Evolutionary conservation across 768 basidiomycete genomes (phyloP).

Genomic region (Leccinum variicolor): DNA sequence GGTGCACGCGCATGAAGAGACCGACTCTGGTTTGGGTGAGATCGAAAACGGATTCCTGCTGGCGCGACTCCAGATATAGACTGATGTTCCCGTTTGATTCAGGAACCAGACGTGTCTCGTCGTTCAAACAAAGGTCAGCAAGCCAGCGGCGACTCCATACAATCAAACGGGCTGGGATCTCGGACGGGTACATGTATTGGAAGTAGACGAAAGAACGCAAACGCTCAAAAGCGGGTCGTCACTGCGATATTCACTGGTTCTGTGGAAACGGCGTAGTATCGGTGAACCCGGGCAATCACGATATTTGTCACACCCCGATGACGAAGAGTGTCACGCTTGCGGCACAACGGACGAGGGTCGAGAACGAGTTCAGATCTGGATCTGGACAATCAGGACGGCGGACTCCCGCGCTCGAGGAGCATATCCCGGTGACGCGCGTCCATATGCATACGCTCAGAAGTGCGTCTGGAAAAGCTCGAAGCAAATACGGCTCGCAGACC

Average conservation of each 20-base stretch:
- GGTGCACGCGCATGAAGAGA: slow-evolving; percentile 32
- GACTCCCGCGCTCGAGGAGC: slow-evolving; percentile 20
- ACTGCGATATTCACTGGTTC: slow-evolving; percentile 30
- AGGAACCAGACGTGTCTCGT: not conserved
- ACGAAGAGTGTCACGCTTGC: not conserved
- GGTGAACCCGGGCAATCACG: not conserved
- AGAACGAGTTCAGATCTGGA: not conserved
- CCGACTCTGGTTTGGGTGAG: slow-evolving; percentile 26
- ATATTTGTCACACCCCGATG: no score
- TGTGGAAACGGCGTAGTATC: not conserved
- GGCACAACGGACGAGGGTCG: not conserved
- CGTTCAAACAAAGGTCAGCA: not conserved
- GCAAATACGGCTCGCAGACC: slow-evolving; percentile 11
- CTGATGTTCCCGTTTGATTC: not conserved
- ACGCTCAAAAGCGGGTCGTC: slow-evolving; percentile 19
- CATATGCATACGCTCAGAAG: slow-evolving; percentile 23
- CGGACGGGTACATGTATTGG: not conserved
- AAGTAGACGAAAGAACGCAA: slow-evolving; percentile 4
- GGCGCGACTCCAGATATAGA: not conserved
- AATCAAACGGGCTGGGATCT: not conserved
- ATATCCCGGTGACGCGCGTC: slow-evolving; percentile 16
- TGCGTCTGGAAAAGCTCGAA: slow-evolving; percentile 28
- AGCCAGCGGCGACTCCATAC: not conserved
- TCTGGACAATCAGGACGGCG: not conserved
- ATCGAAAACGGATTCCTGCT: slow-evolving; percentile 27